Conservation (phyloP, 225 moss, liverwort and hornwort species). For the Pleurozium schreberi region DNA sequence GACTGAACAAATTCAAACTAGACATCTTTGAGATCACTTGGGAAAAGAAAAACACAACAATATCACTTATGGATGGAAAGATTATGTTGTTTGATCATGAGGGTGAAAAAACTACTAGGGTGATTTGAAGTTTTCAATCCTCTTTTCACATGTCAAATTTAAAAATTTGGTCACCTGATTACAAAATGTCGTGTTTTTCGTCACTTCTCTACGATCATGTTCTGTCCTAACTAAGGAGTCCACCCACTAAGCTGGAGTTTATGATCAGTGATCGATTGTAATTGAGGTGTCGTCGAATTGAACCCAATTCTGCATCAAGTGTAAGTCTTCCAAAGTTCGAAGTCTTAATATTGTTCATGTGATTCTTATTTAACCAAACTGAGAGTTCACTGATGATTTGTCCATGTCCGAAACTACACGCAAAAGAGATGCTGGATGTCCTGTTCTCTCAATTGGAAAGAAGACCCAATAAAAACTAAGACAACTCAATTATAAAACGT, state of each 20-base stretch:
- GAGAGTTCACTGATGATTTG: neutral
- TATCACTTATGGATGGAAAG: too few species aligned
- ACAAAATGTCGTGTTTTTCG: neutral
- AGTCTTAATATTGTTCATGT: neutral
- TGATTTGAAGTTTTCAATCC: too few species aligned
- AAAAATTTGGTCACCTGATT: too few species aligned
- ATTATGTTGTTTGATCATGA: too few species aligned
- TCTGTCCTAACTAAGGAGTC: neutral
- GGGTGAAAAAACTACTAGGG: too few species aligned
- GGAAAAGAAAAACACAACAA: too few species aligned
- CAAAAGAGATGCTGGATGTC: neutral
- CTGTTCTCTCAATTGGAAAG: neutral
- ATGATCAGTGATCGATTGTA: too few species aligned
- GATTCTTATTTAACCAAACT: neutral
- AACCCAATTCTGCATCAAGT: neutral
- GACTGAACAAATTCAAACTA: too few species aligned
- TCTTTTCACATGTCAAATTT: too few species aligned
- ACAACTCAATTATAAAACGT: neutral
- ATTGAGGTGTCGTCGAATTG: neutral
- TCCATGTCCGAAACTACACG: neutral
- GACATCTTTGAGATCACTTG: too few species aligned
- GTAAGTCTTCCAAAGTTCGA: neutral
- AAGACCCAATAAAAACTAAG: too few species aligned
- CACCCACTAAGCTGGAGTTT: neutral
- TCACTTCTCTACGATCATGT: neutral